These are phyloP conservation scores for Pseudogymnoascus sp. DNA, from an alignment of 2,329 filamentous ascomycete species.

Conservation along the genomic window DNA sequence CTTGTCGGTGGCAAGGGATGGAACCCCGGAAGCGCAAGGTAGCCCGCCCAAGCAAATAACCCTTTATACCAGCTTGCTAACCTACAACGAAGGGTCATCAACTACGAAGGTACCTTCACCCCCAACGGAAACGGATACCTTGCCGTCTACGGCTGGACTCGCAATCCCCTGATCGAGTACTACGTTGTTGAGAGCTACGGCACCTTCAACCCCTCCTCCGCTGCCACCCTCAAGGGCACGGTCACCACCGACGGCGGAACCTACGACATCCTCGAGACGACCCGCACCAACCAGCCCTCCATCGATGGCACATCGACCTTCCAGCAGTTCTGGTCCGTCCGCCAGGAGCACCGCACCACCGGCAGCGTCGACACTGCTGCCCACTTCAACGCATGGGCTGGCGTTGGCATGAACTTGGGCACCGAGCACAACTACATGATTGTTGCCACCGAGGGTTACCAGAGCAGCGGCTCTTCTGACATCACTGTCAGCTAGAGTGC, in stretches of 20 bases:
- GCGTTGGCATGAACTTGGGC: constrained; percentile 37
- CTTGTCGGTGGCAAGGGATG: constrained; percentile 44
- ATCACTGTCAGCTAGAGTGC: constrained; percentile 34
- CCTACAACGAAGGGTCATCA: constrained; percentile 30
- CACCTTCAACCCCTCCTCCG: constrained; percentile 40
- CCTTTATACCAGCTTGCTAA: background rate
- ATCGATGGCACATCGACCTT: constrained; percentile 40
- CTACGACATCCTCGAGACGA: constrained; percentile 36
- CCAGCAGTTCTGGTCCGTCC: constrained; percentile 44
- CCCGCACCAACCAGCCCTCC: constrained; percentile 31
- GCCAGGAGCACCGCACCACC: constrained; percentile 38
- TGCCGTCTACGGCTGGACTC: constrained; percentile 48
- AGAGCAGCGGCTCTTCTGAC: constrained; percentile 37
- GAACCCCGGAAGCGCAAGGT: constrained; percentile 32
- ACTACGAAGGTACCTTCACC: constrained; percentile 34
- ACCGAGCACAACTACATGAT: constrained; percentile 41
- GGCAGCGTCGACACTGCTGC: constrained; percentile 40
- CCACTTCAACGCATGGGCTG: constrained; percentile 44
- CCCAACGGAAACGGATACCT: constrained; percentile 41
- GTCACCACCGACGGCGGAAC: constrained; percentile 43
- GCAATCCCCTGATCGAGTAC: constrained; percentile 46
- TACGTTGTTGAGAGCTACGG: constrained; percentile 48
- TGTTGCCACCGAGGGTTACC: constrained; percentile 44
- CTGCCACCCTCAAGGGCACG: constrained; percentile 39
- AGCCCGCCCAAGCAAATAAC: background rate